Percentiles rank a stretch among this genome's conserved stretches.
These are phyloP conservation scores for Cystobasidium ongulense DNA, from an alignment of 768 basidiomycete species.

Conservation along the genomic window DNA sequence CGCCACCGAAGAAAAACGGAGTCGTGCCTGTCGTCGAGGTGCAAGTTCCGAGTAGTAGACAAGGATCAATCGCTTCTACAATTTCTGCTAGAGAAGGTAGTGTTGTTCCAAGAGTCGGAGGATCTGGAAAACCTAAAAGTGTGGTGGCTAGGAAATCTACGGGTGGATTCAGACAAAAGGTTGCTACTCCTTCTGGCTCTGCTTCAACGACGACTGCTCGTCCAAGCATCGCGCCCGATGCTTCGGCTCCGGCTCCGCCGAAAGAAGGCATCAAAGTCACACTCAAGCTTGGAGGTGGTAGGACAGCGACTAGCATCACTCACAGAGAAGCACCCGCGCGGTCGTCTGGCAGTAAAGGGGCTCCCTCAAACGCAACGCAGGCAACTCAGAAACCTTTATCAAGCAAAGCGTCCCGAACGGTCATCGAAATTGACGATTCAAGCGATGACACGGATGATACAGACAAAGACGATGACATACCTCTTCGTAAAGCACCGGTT, in stretches of 20 bases:
- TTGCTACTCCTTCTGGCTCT: background rate
- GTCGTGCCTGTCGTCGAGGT: background rate
- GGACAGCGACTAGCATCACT: too few species aligned
- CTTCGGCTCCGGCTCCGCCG: background rate
- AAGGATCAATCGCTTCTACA: background rate
- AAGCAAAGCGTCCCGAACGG: background rate
- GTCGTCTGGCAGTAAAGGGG: background rate
- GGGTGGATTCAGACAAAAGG: background rate
- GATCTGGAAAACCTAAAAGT: background rate
- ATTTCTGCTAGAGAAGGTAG: background rate
- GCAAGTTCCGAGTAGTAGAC: background rate
- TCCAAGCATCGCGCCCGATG: too few species aligned
- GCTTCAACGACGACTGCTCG: too few species aligned
- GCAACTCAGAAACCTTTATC: background rate
- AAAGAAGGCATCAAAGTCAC: background rate
- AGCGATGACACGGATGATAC: conserved; percentile 5
- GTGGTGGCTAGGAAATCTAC: background rate
- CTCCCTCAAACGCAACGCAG: background rate
- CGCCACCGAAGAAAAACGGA: background rate
- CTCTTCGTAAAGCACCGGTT: background rate
- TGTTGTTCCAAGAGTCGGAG: background rate
- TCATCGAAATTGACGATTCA: conserved; percentile 9
- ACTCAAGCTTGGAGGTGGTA: background rate
- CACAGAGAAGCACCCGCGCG: background rate
- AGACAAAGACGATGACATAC: background rate